Evolutionary conservation across 2,329 filamentous ascomycete genomes (phyloP).

Genomic region (Drechslerella coelobrocha): DNA sequence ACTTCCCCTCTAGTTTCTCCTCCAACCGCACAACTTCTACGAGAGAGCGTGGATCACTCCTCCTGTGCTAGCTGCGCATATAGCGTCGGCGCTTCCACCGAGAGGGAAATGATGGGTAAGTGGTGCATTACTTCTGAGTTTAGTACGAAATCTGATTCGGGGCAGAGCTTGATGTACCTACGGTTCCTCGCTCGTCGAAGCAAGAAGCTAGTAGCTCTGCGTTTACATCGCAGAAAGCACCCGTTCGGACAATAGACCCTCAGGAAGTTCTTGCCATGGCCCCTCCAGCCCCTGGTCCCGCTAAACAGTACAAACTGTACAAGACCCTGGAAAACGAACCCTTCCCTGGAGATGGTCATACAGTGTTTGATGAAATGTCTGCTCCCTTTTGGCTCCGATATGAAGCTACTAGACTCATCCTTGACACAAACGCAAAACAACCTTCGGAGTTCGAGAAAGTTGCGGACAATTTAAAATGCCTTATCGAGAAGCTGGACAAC

Average conservation of each 20-base stretch:
- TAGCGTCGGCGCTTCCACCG: constrained; percentile 7
- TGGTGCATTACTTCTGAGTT: background rate
- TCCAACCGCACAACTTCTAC: background rate
- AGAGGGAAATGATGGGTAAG: constrained; percentile 7
- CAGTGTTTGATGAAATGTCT: background rate
- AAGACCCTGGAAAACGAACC: constrained; percentile 6
- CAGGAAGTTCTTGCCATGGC: no score
- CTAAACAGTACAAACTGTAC: constrained; percentile 8
- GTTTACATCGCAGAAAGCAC: background rate
- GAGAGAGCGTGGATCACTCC: background rate
- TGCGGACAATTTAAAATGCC: background rate
- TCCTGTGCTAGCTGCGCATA: background rate
- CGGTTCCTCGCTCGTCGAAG: background rate
- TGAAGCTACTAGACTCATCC: constrained; percentile 16
- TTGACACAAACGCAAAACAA: constrained; percentile 13
- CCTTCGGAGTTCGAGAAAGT: background rate
- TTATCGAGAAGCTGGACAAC: background rate
- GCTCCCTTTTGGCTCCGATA: constrained; percentile 36
- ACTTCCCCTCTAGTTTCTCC: background rate
- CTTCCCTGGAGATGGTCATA: constrained; percentile 34
- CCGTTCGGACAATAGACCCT: background rate
- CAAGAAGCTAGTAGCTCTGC: background rate
- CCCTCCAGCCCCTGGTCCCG: background rate
- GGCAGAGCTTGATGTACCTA: background rate
- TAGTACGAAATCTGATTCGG: background rate